phyloP scores from a whole-genome alignment of 805 yeast species.

The Scheffersomyces coipomensis region DNA sequence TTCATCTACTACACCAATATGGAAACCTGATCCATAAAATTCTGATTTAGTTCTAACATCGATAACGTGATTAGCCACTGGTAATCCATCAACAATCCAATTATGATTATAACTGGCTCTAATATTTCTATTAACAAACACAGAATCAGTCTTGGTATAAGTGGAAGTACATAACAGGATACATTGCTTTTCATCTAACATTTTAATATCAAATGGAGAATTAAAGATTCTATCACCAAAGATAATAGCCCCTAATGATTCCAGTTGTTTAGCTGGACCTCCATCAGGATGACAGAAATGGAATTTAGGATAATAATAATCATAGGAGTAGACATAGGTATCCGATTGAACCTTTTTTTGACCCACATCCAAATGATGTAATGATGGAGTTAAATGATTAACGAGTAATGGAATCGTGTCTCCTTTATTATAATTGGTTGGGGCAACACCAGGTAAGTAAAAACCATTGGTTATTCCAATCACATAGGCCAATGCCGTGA shows the following conservation, averaged over 20 bases:
- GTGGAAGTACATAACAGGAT: conserved; percentile 57
- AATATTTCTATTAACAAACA: conserved; percentile 75
- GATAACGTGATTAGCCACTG: conserved; percentile 68
- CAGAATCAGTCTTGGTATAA: conserved; percentile 65
- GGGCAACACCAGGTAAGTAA: conserved; percentile 95
- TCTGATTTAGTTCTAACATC: conserved; percentile 59
- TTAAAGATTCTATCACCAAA: conserved; percentile 95
- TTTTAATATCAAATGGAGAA: conserved; percentile 80
- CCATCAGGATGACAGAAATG: conserved; percentile 78
- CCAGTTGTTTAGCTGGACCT: conserved; percentile 72
- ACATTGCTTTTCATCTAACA: conserved; percentile 75
- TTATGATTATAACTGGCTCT: conserved; percentile 82
- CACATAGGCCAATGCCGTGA: conserved; percentile 16
- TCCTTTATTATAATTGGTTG: conserved; percentile 76
- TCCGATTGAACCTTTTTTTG: conserved; percentile 36
- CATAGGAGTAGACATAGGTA: conserved; percentile 69
- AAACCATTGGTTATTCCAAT: conserved; percentile 48
- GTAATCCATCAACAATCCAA: conserved; percentile 94
- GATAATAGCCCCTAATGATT: conserved; percentile 86
- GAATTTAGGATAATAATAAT: conserved; percentile 79
- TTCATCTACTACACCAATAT: conserved; percentile 68
- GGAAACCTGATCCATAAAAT: conserved; percentile 80
- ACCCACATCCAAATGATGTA: conserved; percentile 30
- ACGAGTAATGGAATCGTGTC: conserved; percentile 78
- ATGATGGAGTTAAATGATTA: conserved; percentile 85